A percentile compares a stretch with the other conserved stretches of the same genome.
Evolutionary conservation across 345 rosid species (phyloP).

Genomic region (Gossypium bickii): DNA sequence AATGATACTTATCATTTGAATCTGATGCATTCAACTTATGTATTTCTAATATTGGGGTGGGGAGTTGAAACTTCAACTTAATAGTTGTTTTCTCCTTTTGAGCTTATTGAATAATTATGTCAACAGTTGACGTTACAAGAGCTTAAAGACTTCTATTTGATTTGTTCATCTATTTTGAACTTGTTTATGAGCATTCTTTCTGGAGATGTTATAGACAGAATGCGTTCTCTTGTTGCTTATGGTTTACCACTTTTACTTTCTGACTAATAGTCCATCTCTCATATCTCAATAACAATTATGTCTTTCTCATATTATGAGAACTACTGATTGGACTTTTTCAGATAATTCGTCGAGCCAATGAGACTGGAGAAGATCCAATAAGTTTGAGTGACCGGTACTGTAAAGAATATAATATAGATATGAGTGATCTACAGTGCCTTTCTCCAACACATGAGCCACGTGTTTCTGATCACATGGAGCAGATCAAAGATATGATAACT

Average conservation of each 20-base stretch:
- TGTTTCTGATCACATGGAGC: conserved; percentile 70
- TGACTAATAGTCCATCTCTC: background rate
- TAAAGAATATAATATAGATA: conserved; percentile 66
- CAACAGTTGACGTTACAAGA: background rate
- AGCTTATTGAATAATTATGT: background rate
- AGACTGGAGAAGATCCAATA: conserved; percentile 49
- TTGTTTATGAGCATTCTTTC: background rate
- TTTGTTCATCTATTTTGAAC: background rate
- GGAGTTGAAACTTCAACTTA: background rate
- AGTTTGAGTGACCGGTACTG: conserved; percentile 63
- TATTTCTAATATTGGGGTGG: background rate
- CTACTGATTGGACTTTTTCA: conserved; percentile 24
- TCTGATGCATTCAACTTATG: background rate
- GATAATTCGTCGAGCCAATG: conserved; percentile 78
- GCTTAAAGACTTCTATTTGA: background rate
- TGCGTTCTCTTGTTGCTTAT: background rate
- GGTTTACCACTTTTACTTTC: background rate
- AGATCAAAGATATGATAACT: conserved; percentile 66
- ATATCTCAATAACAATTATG: background rate
- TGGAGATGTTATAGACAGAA: background rate
- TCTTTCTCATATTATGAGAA: background rate
- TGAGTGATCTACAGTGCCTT: conserved; percentile 75
- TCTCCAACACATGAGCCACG: conserved; percentile 74
- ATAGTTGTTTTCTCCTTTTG: background rate
- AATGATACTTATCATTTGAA: background rate